These are phyloP conservation scores for Pestalotiopsis sp. DNA, from an alignment of 2,329 filamentous ascomycete species.

Conservation along the genomic window DNA sequence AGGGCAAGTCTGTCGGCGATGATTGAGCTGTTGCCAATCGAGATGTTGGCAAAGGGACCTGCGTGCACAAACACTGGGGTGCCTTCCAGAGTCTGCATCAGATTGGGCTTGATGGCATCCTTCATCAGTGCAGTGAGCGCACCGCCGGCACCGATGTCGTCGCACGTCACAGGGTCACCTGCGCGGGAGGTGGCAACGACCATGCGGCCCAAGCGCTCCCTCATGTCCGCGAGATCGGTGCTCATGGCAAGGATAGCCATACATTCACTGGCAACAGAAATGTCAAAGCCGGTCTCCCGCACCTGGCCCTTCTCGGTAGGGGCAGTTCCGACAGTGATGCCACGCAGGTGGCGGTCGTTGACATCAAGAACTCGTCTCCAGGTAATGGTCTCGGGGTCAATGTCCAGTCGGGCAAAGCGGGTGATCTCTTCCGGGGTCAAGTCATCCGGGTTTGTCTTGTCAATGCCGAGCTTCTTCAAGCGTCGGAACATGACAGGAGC, in stretches of 20 bases:
- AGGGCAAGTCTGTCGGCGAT: constrained; percentile 93
- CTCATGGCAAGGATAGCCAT: constrained; percentile 98
- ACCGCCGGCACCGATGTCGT: constrained; percentile 91
- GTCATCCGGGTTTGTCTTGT: constrained; percentile 90
- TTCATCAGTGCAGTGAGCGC: constrained; percentile 94
- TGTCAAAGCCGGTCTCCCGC: constrained; percentile 92
- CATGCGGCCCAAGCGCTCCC: constrained; percentile 92
- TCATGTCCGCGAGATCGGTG: constrained; percentile 84
- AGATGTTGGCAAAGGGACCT: constrained; percentile 97
- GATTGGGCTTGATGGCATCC: constrained; percentile 97
- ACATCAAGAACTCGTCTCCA: constrained; percentile 97
- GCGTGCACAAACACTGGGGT: constrained; percentile 98
- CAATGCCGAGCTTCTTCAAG: constrained; percentile 92
- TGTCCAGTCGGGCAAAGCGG: constrained; percentile 91
- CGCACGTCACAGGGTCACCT: constrained; percentile 92
- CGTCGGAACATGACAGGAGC: constrained; percentile 89
- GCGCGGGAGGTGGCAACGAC: constrained; percentile 85
- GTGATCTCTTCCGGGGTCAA: constrained; percentile 87
- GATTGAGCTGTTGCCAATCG: constrained; percentile 94
- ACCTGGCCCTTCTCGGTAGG: constrained; percentile 88
- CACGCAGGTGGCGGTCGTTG: constrained; percentile 91
- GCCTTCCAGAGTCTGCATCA: constrained; percentile 97
- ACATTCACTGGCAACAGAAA: constrained; percentile 95
- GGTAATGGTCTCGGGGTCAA: constrained; percentile 95
- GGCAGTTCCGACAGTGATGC: constrained; percentile 85